Percentiles rank a stretch among this genome's conserved stretches.
Conservation (phyloP, 2,329 filamentous ascomycete genomes). For the Neopestalotiopsis rosae region DNA sequence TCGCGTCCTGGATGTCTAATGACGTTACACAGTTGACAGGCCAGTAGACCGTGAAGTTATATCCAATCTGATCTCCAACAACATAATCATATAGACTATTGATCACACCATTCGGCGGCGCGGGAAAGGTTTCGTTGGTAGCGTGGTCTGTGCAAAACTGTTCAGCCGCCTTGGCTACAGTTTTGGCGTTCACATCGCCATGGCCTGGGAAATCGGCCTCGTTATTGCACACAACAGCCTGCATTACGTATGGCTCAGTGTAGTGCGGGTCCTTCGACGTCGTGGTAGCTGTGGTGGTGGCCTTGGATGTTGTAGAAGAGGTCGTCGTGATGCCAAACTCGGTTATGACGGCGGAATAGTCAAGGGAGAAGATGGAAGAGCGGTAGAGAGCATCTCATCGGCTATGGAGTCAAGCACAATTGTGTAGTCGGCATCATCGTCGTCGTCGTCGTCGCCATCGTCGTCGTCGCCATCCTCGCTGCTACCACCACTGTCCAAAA, state of each 20-base stretch:
- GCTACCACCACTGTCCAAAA: background rate
- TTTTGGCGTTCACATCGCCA: background rate
- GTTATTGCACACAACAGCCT: conserved; percentile 3
- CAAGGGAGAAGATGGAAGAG: background rate
- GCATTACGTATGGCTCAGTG: conserved; percentile 5
- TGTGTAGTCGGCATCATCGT: background rate
- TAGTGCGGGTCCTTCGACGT: background rate
- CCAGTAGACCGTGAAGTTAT: background rate
- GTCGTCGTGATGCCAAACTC: background rate
- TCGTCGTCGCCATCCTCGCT: background rate
- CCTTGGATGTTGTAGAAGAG: background rate
- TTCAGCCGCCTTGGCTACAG: background rate
- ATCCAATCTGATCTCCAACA: background rate
- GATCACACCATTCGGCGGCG: background rate
- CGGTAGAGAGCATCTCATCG: background rate
- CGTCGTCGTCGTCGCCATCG: conserved; percentile 3
- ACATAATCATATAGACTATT: background rate
- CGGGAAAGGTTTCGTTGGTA: background rate
- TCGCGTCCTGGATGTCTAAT: background rate
- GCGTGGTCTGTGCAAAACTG: conserved; percentile 1
- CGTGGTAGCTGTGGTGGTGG: background rate
- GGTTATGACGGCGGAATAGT: background rate
- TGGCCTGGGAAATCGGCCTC: background rate
- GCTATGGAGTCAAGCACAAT: conserved; percentile 1
- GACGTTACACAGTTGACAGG: conserved; percentile 4